A percentile compares a stretch with the other conserved stretches of the same genome.
Conservation (phyloP, 2,329 filamentous ascomycete genomes). For the Aspergillus felis region DNA sequence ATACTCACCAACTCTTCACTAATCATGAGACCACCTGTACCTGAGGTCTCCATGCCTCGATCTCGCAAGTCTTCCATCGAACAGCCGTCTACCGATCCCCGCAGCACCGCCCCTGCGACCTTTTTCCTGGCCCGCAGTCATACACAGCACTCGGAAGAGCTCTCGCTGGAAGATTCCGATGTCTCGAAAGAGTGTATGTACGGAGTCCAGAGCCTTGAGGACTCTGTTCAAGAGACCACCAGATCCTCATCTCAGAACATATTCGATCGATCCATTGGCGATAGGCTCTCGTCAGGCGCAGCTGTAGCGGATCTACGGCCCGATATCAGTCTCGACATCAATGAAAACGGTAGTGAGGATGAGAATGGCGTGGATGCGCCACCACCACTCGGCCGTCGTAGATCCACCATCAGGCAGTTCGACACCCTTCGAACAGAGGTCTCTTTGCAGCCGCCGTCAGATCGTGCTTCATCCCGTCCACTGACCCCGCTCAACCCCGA, state of each 20-base stretch:
- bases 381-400: conserved; percentile 24
- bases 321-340: conserved; percentile 16
- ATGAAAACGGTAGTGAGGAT: conserved; percentile 17
- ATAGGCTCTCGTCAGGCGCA: conserved; percentile 3
- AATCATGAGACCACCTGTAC: conserved; percentile 37
- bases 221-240: conserved; percentile 45
- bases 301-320: background rate
- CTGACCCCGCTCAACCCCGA: conserved; percentile 48
- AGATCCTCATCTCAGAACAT: conserved; percentile 9
- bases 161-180: conserved; percentile 25
- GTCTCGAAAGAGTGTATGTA: conserved; percentile 46
- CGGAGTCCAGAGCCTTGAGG: conserved; percentile 56
- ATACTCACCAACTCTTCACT: conserved; percentile 6
- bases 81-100: conserved; percentile 34
- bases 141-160: conserved; percentile 39
- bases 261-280: conserved; percentile 3
- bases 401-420: conserved; percentile 26
- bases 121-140: conserved; percentile 58
- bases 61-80: conserved; percentile 35
- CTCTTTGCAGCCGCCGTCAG: conserved; percentile 16
- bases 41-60: conserved; percentile 29
- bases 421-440: conserved; percentile 16
- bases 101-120: conserved; percentile 47
- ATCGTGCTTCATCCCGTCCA: conserved; percentile 35
- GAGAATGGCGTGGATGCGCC: conserved; percentile 20